Conservation (phyloP, 306 rosid genomes). For the Sphenostylis stenocarpa region DNA sequence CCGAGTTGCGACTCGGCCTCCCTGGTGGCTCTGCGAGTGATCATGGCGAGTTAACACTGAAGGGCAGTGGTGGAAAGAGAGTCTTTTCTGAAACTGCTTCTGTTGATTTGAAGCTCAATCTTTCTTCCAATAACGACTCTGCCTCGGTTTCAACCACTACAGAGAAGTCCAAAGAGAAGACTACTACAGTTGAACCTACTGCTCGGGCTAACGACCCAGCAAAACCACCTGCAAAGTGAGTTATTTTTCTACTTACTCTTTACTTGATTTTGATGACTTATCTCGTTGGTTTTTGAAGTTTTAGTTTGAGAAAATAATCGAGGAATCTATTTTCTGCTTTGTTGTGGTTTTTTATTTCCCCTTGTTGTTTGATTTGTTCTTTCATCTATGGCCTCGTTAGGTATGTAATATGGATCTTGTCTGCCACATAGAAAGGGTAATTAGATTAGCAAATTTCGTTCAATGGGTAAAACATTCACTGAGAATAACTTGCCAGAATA, state of each 20-base stretch:
- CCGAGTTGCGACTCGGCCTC: conserved; percentile 79
- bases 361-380: not conserved
- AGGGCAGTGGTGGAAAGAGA: conserved; percentile 55
- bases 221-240: conserved; percentile 75
- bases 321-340: not conserved
- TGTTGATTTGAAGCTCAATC: conserved; percentile 89
- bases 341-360: not conserved
- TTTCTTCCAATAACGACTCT: conserved; percentile 51
- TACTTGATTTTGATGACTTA: no score
- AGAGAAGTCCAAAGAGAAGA: conserved; percentile 19
- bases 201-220: conserved; percentile 43
- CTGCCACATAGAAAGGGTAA: not conserved
- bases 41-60: conserved; percentile 14
- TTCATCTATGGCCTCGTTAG: not conserved
- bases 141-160: not conserved
- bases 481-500: not conserved
- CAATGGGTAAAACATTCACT: not conserved
- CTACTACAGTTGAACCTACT: conserved; percentile 30
- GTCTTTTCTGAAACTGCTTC: conserved; percentile 49
- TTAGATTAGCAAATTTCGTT: not conserved
- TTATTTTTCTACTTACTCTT: not conserved
- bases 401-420: not conserved
- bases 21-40: conserved; percentile 51
- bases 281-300: not conserved
- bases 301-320: not conserved